Evolutionary conservation across 2,329 filamentous ascomycete species (phyloP).

Genomic region (Fonsecaea multimorphosa): DNA sequence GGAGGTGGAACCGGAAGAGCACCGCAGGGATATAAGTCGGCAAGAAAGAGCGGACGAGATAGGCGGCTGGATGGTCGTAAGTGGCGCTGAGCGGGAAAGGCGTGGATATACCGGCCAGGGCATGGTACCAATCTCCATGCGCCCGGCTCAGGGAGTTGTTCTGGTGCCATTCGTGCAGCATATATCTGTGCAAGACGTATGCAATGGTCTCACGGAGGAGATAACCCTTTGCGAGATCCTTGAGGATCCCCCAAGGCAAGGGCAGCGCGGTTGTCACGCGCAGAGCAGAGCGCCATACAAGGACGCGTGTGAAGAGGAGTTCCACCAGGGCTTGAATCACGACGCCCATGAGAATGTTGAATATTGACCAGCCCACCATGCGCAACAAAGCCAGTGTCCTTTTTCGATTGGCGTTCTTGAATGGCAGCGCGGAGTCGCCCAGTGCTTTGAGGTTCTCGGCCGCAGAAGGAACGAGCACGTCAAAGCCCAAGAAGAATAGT

Average conservation of each 20-base stretch:
- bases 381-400: constrained; percentile 46
- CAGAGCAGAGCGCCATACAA: constrained; percentile 62
- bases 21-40: constrained; percentile 64
- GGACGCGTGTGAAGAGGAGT: constrained; percentile 57
- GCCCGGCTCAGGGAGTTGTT: constrained; percentile 43
- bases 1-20: constrained; percentile 64
- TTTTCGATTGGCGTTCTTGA: constrained; percentile 49
- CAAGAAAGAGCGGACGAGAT: constrained; percentile 61
- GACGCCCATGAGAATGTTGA: constrained; percentile 63
- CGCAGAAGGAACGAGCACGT: constrained; percentile 71
- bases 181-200: constrained; percentile 75
- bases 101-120: constrained; percentile 46
- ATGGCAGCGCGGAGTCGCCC: constrained; percentile 59
- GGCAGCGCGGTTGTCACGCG: constrained; percentile 66
- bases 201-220: constrained; percentile 67
- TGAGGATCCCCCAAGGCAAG: constrained; percentile 66
- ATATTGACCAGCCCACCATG: constrained; percentile 59
- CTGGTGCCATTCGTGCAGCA: constrained; percentile 62
- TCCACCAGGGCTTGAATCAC: constrained; percentile 64
- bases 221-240: constrained; percentile 61
- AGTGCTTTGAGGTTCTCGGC: constrained; percentile 72
- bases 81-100: constrained; percentile 64
- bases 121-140: constrained; percentile 64
- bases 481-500: constrained; percentile 73
- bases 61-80: constrained; percentile 65